Base-by-base conservation (phyloP, 768 basidiomycete species). In the Psilocybe sp. region DNA sequence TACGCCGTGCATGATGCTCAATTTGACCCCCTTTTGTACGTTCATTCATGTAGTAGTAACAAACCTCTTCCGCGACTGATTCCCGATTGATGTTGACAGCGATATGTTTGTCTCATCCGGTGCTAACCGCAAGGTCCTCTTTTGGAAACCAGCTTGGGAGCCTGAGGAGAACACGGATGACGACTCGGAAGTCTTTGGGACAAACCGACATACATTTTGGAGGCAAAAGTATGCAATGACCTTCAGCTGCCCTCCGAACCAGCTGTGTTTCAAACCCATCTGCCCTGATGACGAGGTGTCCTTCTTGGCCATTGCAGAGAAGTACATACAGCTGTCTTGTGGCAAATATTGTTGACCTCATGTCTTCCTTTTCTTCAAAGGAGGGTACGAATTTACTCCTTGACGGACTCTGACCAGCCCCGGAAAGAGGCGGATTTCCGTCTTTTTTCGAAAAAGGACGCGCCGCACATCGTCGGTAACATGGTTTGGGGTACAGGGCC, bases 1-100 rank as follows among this genome's bases (percentile, higher is more conserved):
- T 84, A 81, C 51, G 69, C 77, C 0, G 73, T 86, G 0, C 74
- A 76, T 43, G 80, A 84, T 50, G 68, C 83, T 35, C 76, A 75
- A 16, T 79, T 82, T 49, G 75, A 80, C 57, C 79, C 81, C 1
- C 56, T 49, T 50, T 69, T 73, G 81, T 79, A 59, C 50, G 68
- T 40, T 13, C 32, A 35, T 2, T 19, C 15, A 9, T 8, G 31
- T 15, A 35, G 50, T 36, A n/a, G 52, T 48, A 60, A 16, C 50
- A 8, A 9, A 11, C 14, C 16, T 31, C 0, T 23, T 19, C 16
- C 40, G 44, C 47, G n/a, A 11, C 51, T 46, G 36, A 44, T 41
- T n/a, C n/a, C n/a, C n/a, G n/a, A n/a, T n/a, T n/a, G n/a, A n/a
- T n/a, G n/a, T n/a, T n/a, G n/a, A n/a, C n/a, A n/a, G n/a, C n/a